A percentile compares a stretch with the other conserved stretches of the same genome.
phyloP scores from a whole-genome alignment of 2,329 filamentous ascomycete genomes.

The Macroventuria anomochaeta region DNA sequence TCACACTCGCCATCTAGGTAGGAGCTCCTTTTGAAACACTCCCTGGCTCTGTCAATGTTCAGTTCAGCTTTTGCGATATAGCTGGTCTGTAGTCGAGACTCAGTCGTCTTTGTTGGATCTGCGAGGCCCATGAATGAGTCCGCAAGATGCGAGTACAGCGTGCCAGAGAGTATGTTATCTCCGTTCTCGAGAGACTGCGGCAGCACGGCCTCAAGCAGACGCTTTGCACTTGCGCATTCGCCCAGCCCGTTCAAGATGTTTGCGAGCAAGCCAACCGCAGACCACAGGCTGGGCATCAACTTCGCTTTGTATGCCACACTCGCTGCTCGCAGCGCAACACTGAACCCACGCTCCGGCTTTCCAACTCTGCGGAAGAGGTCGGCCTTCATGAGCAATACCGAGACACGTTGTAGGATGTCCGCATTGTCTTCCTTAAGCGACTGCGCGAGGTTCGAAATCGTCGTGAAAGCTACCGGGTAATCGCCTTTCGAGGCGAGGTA shows the following conservation, averaged over 20 bases:
- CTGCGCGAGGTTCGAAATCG: constrained; percentile 60
- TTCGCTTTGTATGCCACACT: constrained; percentile 74
- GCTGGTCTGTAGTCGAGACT: constrained; percentile 24
- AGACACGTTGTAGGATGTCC: constrained; percentile 72
- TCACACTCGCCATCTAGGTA: constrained; percentile 76
- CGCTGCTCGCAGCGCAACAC: constrained; percentile 75
- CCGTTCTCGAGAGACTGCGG: constrained; percentile 76
- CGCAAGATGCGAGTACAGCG: constrained; percentile 72
- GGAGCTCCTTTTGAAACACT: constrained; percentile 67
- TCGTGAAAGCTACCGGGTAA: constrained; percentile 60
- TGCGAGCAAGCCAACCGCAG: constrained; percentile 70
- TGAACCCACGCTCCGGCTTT: constrained; percentile 76
- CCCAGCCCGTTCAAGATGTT: constrained; percentile 72
- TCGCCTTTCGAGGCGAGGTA: constrained; percentile 62
- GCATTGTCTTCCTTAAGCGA: constrained; percentile 61
- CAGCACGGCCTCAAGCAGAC: constrained; percentile 71
- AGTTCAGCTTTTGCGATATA: constrained; percentile 42
- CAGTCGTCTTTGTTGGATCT: constrained; percentile 52
- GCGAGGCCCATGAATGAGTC: constrained; percentile 83
- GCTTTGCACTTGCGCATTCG: constrained; percentile 71
- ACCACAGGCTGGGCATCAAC: constrained; percentile 74
- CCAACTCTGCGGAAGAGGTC: constrained; percentile 71
- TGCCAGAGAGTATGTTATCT: constrained; percentile 66
- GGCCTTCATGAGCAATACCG: constrained; percentile 75
- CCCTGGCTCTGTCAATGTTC: constrained; percentile 46